Evolutionary conservation across 345 rosid genomes (phyloP).

Genomic region (Pseudoturritis turrita): DNA sequence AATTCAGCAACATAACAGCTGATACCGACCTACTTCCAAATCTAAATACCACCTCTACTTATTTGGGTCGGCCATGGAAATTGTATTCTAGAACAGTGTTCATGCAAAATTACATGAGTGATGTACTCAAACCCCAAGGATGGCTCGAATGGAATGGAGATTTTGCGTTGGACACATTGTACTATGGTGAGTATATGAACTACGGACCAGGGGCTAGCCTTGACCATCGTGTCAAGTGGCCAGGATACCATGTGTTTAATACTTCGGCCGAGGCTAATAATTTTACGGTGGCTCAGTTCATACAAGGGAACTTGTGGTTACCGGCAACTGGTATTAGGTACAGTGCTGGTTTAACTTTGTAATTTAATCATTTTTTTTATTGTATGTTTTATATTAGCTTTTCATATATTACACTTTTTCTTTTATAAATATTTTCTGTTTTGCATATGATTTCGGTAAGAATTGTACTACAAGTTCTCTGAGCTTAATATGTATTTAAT

Average conservation of each 20-base stretch:
- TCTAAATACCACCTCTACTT: conserved; percentile 43
- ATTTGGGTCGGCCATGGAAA: conserved; percentile 92
- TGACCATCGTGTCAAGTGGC: conserved; percentile 62
- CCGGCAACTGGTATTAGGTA: conserved; percentile 56
- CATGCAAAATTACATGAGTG: conserved; percentile 63
- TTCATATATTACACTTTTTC: neutral
- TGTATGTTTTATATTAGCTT: neutral
- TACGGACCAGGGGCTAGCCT: conserved; percentile 57
- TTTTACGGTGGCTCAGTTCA: conserved; percentile 62
- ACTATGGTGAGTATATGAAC: conserved; percentile 69
- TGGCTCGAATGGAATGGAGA: conserved; percentile 76
- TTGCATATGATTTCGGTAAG: conserved; percentile 1
- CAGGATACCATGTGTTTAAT: conserved; percentile 56
- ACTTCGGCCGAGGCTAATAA: conserved; percentile 42
- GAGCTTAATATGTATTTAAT: neutral
- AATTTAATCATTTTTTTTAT: neutral
- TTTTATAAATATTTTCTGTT: neutral
- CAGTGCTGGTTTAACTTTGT: conserved; percentile 19
- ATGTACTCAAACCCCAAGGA: conserved; percentile 54
- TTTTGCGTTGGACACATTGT: conserved; percentile 54
- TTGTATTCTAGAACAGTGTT: conserved; percentile 65
- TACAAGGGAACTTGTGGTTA: conserved; percentile 67
- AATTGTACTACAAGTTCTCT: neutral
- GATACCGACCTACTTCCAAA: conserved; percentile 53
- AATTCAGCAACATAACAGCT: conserved; percentile 68